These are phyloP conservation scores for Leccinum rimulosum DNA, from an alignment of 768 basidiomycete genomes.

Conservation along the genomic window DNA sequence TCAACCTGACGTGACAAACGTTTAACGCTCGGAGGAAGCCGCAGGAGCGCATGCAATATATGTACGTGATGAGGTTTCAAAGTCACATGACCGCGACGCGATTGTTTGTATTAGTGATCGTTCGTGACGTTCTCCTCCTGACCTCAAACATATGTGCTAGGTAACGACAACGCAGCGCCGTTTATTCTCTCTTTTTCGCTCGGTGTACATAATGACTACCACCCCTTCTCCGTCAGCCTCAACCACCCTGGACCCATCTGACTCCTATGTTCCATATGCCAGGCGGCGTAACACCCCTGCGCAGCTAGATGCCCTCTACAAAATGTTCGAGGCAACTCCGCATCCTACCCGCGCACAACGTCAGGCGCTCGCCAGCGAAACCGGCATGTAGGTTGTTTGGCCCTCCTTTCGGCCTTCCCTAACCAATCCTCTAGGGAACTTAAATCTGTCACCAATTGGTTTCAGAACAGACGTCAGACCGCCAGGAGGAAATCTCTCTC, in stretches of 20 bases:
- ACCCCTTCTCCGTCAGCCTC: background rate
- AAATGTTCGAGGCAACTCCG: slow-evolving; percentile 34
- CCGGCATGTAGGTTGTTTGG: slow-evolving; percentile 34
- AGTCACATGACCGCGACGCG: slow-evolving; percentile 30
- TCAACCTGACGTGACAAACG: too few species aligned
- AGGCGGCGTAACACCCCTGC: slow-evolving; percentile 32
- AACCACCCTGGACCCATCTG: background rate
- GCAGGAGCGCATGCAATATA: background rate
- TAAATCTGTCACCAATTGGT: slow-evolving; percentile 76
- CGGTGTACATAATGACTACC: slow-evolving; percentile 10
- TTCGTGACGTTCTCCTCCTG: slow-evolving; percentile 8
- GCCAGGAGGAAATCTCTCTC: slow-evolving; percentile 22
- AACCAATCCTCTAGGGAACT: slow-evolving; percentile 46
- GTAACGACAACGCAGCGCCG: background rate
- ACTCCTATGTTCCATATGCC: slow-evolving; percentile 25
- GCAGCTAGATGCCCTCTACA: slow-evolving; percentile 36
- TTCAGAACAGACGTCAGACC: slow-evolving; percentile 76
- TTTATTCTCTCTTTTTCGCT: background rate
- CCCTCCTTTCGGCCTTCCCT: background rate
- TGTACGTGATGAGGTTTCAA: slow-evolving; percentile 18
- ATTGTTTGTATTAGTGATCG: slow-evolving; percentile 21
- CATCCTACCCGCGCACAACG: slow-evolving; percentile 46
- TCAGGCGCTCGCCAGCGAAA: slow-evolving; percentile 36
- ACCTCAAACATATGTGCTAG: background rate
- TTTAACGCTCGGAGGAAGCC: too few species aligned